Base-by-base conservation (phyloP, 2,329 filamentous ascomycete genomes). In the Pseudomassariella vexata region DNA sequence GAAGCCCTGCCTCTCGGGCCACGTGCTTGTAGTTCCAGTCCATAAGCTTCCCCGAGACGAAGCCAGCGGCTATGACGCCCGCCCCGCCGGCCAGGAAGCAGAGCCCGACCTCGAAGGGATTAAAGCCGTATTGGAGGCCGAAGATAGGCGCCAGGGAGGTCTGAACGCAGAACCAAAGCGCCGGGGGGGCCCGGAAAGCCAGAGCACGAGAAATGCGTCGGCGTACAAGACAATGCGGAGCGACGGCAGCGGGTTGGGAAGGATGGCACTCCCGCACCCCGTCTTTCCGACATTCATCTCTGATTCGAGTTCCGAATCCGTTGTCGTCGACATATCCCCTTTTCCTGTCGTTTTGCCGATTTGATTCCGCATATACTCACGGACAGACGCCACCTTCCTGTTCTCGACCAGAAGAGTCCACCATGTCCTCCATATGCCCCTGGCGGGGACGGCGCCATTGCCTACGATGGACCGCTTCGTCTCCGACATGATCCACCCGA, bases 1-100 rank as follows among this genome's bases (percentile, higher is more conserved):
- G 36, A 9, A 73, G 50, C 7, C 63, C 62, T 2, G 65, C 48
- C 5, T 54, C 51, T 9, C 15, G n/a, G 12, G 30, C 29, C 10
- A 17, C 16, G 6, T 8, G 9, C 12, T 19, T 3, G 24, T 28
- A 36, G 7, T 28, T 28, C 19, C 8, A 23, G 19, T 33, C 30
- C 34, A 33, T 33, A 21, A 22, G 14, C 20, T 14, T 19, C 10
- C 28, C 34, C n/a, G 17, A 15, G 19, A 36, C 19, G 20, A 26
- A 26, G 6, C 34, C 34, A 8, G 11, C 34, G 5, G 18, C 10
- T 12, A 36, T 36, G 15, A 36, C 28, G n/a, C 20, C 27, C 12
- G 21, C 14, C 11, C 20, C 34, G 8, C 34, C 28, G 17, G 20
- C 8, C 10, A 36, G 22, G 16, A 26, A 36, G 11, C 20, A 24